A percentile compares a stretch with the other conserved stretches of the same genome.
Conservation (phyloP, 179 eudicot species). For the Vitellaria paradoxa region DNA sequence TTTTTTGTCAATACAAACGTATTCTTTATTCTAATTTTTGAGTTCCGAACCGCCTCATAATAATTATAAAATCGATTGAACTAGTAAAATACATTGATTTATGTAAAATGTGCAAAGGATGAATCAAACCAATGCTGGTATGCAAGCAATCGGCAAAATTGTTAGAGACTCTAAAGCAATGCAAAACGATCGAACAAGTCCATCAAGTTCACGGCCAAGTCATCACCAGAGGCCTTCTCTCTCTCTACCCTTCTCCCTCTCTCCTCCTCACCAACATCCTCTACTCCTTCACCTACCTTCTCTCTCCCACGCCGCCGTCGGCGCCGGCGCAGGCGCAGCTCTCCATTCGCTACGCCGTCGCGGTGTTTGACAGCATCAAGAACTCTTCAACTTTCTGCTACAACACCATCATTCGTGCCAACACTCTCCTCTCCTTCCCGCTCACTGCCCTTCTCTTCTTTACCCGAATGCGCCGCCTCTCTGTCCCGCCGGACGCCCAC, state of each 20-base stretch:
- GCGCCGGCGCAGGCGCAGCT: not conserved
- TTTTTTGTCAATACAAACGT: too few relatives aligned
- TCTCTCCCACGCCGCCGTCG: constrained; percentile 16
- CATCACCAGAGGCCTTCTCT: constrained; percentile 48
- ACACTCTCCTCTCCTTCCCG: constrained; percentile 51
- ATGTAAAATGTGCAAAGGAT: not conserved
- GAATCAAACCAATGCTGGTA: constrained; percentile 14
- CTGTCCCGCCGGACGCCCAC: constrained; percentile 61
- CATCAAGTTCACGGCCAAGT: constrained; percentile 59
- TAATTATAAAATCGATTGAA: too few relatives aligned
- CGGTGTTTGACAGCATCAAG: constrained; percentile 46
- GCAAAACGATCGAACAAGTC: constrained; percentile 51
- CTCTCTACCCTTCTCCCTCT: constrained; percentile 31
- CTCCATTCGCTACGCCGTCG: constrained; percentile 37
- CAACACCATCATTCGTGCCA: constrained; percentile 70
- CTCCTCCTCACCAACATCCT: constrained; percentile 46
- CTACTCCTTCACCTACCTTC: constrained; percentile 27
- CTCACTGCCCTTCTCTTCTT: constrained; percentile 42
- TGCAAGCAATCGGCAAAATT: constrained; percentile 27
- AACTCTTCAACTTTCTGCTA: constrained; percentile 62
- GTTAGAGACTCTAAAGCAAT: constrained; percentile 23
- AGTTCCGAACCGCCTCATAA: too few relatives aligned
- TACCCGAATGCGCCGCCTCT: constrained; percentile 48
- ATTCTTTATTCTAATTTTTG: too few relatives aligned
- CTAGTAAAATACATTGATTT: too few relatives aligned